A percentile compares a stretch with the other conserved stretches of the same genome.
Conservation (phyloP, 1,139 yeast species). For the Taiozyma onychis region DNA sequence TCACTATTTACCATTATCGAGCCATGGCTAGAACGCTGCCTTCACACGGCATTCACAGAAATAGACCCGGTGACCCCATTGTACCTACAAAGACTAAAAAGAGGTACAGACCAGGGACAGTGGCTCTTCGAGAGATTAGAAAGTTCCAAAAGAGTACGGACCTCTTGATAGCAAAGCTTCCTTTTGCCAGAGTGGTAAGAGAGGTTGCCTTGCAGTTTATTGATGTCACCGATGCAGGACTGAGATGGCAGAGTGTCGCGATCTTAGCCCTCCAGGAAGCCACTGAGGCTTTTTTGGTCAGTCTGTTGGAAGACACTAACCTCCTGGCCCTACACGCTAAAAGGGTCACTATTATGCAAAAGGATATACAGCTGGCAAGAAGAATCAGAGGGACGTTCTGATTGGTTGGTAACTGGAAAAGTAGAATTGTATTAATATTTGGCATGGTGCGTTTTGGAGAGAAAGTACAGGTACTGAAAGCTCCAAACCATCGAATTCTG, state of each 20-base stretch:
- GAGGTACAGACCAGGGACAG: constrained; percentile 67
- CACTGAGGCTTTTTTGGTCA: constrained; percentile 82
- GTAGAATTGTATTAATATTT: background rate
- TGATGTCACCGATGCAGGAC: constrained; percentile 49
- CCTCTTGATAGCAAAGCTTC: constrained; percentile 71
- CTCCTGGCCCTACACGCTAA: constrained; percentile 90
- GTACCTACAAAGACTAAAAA: constrained; percentile 32
- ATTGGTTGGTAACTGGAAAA: background rate
- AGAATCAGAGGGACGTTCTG: constrained; percentile 62
- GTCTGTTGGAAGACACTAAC: constrained; percentile 84
- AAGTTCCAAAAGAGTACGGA: constrained; percentile 76
- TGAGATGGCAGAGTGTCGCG: constrained; percentile 90
- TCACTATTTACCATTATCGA: background rate
- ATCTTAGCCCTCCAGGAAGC: constrained; percentile 89
- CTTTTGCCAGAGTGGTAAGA: constrained; percentile 79
- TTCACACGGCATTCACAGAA: constrained; percentile 36
- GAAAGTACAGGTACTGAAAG: background rate
- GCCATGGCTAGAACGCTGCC: constrained; percentile 11
- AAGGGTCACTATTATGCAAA: constrained; percentile 90
- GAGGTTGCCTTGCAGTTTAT: constrained; percentile 72
- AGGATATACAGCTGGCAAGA: constrained; percentile 87
- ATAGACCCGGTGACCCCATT: constrained; percentile 48
- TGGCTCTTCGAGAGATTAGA: constrained; percentile 73
- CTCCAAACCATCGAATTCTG: background rate
- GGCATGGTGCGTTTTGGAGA: background rate